Conservation (phyloP, 2,329 filamentous ascomycete species). For the Epichloe scottii region DNA sequence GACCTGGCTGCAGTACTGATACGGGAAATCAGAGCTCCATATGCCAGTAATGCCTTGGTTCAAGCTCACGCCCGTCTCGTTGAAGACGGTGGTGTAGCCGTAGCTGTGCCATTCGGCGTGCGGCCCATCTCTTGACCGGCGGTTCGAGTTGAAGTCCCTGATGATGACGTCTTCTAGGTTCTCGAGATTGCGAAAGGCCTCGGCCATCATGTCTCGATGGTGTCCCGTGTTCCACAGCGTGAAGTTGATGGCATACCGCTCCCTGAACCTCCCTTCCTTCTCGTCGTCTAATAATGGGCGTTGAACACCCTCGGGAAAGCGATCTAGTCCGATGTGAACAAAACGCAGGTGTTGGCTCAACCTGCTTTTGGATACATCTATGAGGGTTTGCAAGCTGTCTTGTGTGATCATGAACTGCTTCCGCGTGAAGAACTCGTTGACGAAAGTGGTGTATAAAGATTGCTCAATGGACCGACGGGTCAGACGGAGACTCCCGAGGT, state of each 20-base stretch:
- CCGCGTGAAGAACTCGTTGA: conserved; percentile 50
- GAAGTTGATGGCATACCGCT: conserved; percentile 12
- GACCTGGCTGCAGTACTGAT: conserved; percentile 18
- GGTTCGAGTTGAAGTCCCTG: conserved; percentile 41
- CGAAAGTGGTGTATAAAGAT: conserved; percentile 41
- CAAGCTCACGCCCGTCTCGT: conserved; percentile 20
- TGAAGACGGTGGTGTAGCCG: conserved; percentile 28
- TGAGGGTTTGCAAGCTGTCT: conserved; percentile 40
- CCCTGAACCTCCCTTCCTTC: conserved; percentile 8
- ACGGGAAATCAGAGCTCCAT: conserved; percentile 3
- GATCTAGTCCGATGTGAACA: conserved; percentile 22
- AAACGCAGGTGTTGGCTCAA: conserved; percentile 25
- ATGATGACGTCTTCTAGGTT: conserved; percentile 45
- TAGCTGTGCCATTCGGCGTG: conserved; percentile 40
- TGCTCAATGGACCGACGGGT: conserved; percentile 42
- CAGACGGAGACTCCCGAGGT: conserved; percentile 41
- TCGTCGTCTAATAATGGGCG: conserved; percentile 6
- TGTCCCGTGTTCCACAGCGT: conserved; percentile 29
- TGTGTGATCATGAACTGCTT: conserved; percentile 53
- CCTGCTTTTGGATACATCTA: conserved; percentile 37
- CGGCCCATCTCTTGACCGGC: conserved; percentile 35
- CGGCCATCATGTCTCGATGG: conserved; percentile 39
- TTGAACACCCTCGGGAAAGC: conserved; percentile 10
- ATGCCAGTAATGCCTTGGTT: conserved; percentile 5
- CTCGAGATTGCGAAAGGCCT: conserved; percentile 41